Base-by-base conservation (phyloP, 805 yeast genomes). In the Hagleromyces aurorensis region DNA sequence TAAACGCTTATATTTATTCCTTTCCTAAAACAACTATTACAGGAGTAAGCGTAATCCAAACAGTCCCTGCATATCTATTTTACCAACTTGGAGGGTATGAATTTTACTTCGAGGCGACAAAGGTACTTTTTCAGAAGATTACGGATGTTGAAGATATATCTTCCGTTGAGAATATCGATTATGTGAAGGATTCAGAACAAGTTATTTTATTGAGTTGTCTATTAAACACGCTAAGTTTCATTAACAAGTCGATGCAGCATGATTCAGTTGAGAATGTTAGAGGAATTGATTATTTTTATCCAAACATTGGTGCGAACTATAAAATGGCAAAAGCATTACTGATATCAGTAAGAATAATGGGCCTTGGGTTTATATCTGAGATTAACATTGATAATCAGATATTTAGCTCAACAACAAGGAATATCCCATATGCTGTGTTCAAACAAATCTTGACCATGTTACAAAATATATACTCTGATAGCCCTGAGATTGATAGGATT, bases 1-100 rank as follows among this genome's bases (percentile, higher is more conserved):
- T 64, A 21, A 52, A 61, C 34, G 52, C 52, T 5, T 57, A 54
- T 37, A 52, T 61, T 19, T 41, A 56, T 33, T 46, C 56, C 3
- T 57, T 55, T 30, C 50, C 63, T 1, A 51, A 49, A 27, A 39
- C 54, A 1, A 38, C 52, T 4, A 36, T 46, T 5, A 38, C 46
- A 2, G 48, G 48, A 6, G 44, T 48, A 10, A 63, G 52, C 21
- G 51, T 46, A 19, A 23, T 59, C 4, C 53, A 61, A 23, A 59
- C 65, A 1, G 33, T 62, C n/a, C 62, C 60, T 17, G 60, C 58
- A 2, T 60, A 75, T 14, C 48, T 67, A n/a, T 64, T 76, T 25
- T 56, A 75, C 33, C 77, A 75, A 43, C 47, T 57, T 23, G 70
- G 68, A 6, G 75, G 76, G 4, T 66, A 65, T 32, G 44, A 33